A percentile compares a stretch with the other conserved stretches of the same genome.
Conservation (phyloP, 2,329 filamentous ascomycete species). For the Trichoderma sp. region DNA sequence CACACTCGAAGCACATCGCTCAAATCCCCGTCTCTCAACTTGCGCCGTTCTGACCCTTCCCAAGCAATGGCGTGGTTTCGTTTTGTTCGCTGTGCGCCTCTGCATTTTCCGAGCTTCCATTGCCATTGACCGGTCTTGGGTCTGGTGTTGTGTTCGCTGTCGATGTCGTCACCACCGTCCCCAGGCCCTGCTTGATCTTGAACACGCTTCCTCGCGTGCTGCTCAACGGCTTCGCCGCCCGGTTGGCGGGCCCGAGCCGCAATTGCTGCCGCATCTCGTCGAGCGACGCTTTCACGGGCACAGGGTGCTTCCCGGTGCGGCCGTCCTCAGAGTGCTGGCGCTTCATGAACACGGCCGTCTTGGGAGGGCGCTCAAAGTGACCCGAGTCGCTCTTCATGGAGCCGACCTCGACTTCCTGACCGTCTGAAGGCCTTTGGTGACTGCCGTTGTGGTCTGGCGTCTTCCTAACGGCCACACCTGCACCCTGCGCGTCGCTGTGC, state of each 20-base stretch:
- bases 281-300: conserved; percentile 62
- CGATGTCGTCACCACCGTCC: conserved; percentile 1
- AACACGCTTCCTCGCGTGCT: conserved; percentile 64
- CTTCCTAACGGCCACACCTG: conserved; percentile 39
- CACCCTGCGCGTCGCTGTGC: conserved; percentile 42
- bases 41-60: conserved; percentile 31
- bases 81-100: conserved; percentile 35
- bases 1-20: neutral
- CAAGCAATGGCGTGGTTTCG: conserved; percentile 40
- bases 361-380: conserved; percentile 50
- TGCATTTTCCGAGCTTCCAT: neutral
- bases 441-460: conserved; percentile 39
- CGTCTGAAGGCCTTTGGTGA: conserved; percentile 45
- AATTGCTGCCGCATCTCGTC: conserved; percentile 66
- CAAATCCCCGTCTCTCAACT: neutral
- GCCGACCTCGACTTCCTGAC: conserved; percentile 37
- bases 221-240: conserved; percentile 62
- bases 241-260: conserved; percentile 68
- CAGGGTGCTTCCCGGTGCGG: conserved; percentile 48
- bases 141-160: neutral
- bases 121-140: conserved; percentile 3
- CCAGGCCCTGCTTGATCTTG: conserved; percentile 62
- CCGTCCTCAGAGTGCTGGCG: conserved; percentile 61
- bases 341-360: conserved; percentile 61
- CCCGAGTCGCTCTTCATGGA: conserved; percentile 46